Conservation (phyloP, 768 basidiomycete genomes). For the Boletales sp. region DNA sequence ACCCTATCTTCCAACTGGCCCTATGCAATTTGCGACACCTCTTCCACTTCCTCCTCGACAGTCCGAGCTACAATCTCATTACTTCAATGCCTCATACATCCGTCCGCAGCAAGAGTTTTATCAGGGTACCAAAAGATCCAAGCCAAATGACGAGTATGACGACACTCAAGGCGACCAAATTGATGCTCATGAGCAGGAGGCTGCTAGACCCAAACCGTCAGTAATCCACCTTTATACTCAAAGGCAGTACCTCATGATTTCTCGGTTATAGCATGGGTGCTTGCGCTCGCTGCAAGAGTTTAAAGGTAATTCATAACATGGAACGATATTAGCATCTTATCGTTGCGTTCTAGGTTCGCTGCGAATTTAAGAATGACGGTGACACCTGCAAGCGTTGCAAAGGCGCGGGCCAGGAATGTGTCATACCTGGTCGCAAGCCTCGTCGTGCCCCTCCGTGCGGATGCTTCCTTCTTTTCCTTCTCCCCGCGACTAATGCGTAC, state of each 20-base stretch:
- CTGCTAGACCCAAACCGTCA: conserved; percentile 21
- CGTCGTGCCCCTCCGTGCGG: conserved; percentile 75
- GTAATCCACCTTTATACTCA: neutral
- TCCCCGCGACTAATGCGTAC: neutral
- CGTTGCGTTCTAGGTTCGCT: conserved; percentile 53
- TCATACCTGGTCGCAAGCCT: conserved; percentile 82
- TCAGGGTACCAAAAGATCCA: conserved; percentile 18
- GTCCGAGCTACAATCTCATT: conserved; percentile 28
- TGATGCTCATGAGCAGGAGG: conserved; percentile 23
- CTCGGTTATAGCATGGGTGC: conserved; percentile 45
- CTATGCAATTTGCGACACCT: conserved; percentile 30
- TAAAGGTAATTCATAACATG: conserved; percentile 36
- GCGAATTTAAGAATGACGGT: conserved; percentile 68
- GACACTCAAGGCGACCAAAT: conserved; percentile 11
- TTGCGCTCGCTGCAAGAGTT: conserved; percentile 65
- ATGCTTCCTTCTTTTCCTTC: neutral
- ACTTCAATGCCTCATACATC: conserved; percentile 11
- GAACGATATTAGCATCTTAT: neutral
- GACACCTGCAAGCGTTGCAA: conserved; percentile 76
- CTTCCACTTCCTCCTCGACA: conserved; percentile 26
- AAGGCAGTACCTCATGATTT: conserved; percentile 1
- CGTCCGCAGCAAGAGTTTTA: neutral
- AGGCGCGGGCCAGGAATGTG: conserved; percentile 67
- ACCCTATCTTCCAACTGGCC: conserved; percentile 19
- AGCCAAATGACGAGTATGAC: conserved; percentile 16